Percentiles rank a stretch among this genome's conserved stretches.
Conservation (phyloP, 257 asterid genomes). For the Rehmannia glutinosa region DNA sequence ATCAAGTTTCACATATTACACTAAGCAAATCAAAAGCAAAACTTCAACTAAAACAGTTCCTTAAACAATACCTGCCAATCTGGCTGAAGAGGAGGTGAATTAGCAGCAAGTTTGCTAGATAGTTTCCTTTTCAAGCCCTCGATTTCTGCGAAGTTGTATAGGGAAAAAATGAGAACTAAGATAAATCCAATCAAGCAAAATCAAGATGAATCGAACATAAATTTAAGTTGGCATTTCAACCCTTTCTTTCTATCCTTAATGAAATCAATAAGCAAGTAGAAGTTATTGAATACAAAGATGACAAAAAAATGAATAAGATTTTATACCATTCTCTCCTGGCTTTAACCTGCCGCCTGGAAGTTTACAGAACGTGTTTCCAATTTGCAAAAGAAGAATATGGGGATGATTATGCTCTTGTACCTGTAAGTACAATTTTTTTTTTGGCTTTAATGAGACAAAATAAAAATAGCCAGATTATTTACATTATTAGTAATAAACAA, state of each 20-base stretch:
- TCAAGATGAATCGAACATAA: background rate
- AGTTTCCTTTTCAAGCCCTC: slow-evolving; percentile 96
- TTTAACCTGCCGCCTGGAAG: slow-evolving; percentile 98
- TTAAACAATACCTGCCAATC: slow-evolving; percentile 81
- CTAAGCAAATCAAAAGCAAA: slow-evolving; percentile 5
- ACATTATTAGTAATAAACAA: background rate
- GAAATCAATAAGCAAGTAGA: background rate
- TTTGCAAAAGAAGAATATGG: slow-evolving; percentile 95
- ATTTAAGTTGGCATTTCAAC: background rate
- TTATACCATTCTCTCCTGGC: slow-evolving; percentile 95
- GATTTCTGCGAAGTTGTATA: slow-evolving; percentile 47
- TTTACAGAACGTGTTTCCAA: slow-evolving; percentile 95
- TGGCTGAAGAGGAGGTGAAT: slow-evolving; percentile 49
- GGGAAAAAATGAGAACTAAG: background rate
- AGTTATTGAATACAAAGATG: background rate
- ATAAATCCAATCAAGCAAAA: background rate
- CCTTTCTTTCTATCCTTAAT: background rate
- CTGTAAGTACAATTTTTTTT: slow-evolving; percentile 31
- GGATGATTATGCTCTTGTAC: slow-evolving; percentile 99
- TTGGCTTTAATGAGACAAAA: background rate
- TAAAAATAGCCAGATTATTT: background rate
- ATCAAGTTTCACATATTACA: slow-evolving; percentile 9
- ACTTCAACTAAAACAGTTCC: background rate
- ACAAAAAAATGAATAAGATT: background rate
- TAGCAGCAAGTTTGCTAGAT: slow-evolving; percentile 89